A percentile compares a stretch with the other conserved stretches of the same genome.
Evolutionary conservation across 441 rosid species (phyloP).

Genomic region (Hura crepitans): DNA sequence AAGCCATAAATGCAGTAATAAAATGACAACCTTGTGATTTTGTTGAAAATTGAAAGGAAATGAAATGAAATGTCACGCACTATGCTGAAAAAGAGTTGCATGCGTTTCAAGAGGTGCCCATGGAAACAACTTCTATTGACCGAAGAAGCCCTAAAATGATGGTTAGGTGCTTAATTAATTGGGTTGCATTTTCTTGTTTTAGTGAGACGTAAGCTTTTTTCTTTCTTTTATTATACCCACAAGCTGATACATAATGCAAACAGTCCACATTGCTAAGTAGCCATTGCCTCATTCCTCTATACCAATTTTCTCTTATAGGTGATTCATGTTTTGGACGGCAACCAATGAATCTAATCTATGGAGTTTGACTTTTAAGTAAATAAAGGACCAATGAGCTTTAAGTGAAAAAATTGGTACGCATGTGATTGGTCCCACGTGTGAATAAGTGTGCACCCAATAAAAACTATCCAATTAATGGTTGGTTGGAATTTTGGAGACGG

Average conservation of each 20-base stretch:
- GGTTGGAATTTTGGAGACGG: constrained; percentile 27
- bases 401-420: constrained; percentile 15
- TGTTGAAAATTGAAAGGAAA: too few relatives aligned
- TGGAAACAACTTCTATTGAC: too few relatives aligned
- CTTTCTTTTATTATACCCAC: constrained; percentile 2
- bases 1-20: too few relatives aligned
- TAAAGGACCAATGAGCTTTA: constrained; percentile 15
- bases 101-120: too few relatives aligned
- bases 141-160: constrained; percentile 1
- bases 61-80: too few relatives aligned
- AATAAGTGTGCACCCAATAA: constrained; percentile 6
- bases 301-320: too few relatives aligned
- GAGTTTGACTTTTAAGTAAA: constrained; percentile 14
- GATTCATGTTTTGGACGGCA: too few relatives aligned
- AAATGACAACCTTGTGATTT: too few relatives aligned
- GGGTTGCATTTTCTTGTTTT: constrained; percentile 19
- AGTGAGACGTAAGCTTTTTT: constrained; percentile 22
- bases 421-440: constrained; percentile 23
- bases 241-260: constrained; percentile 14
- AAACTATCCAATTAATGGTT: constrained; percentile 20
- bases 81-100: too few relatives aligned
- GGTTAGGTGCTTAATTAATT: constrained; percentile 3
- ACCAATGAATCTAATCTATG: too few relatives aligned
- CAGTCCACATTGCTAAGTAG: background rate
- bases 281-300: too few relatives aligned